These are phyloP conservation scores for Tetraselmis chui DNA, from an alignment of 139 green algal species.

Conservation along the genomic window DNA sequence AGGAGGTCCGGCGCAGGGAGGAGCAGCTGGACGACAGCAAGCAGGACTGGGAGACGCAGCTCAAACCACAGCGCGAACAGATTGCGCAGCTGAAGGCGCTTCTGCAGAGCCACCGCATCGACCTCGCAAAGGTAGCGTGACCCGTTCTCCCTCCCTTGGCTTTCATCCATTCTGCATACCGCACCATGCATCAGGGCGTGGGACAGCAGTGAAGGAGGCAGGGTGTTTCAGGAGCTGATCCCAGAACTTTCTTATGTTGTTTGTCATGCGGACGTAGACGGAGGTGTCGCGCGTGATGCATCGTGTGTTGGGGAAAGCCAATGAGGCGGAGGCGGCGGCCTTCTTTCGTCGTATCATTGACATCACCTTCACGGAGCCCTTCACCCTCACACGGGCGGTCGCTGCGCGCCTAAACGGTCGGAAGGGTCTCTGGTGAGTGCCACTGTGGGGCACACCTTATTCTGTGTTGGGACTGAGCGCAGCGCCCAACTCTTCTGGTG, in stretches of 20 bases:
- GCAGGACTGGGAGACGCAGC: neutral
- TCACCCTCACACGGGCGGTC: neutral
- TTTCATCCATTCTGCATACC: too few species aligned
- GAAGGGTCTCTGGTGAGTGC: neutral
- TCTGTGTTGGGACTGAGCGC: too few species aligned
- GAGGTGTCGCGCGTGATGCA: neutral
- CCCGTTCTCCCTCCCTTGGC: neutral
- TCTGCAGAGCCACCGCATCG: neutral
- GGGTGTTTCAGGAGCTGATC: too few species aligned
- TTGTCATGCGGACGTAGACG: neutral
- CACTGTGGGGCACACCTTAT: too few species aligned
- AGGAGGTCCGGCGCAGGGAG: neutral
- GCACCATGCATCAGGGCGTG: too few species aligned
- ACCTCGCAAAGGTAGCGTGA: neutral
- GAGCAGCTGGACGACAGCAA: neutral
- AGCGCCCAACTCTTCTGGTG: too few species aligned
- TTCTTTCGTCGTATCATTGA: neutral
- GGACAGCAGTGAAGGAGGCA: too few species aligned
- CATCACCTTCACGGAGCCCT: neutral
- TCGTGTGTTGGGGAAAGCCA: neutral
- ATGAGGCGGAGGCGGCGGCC: neutral
- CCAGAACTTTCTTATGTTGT: too few species aligned
- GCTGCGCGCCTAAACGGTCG: neutral
- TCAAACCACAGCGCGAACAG: neutral
- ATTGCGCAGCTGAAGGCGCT: neutral